Evolutionary conservation across 306 rosid species (phyloP).

Genomic region (Quercus engelmannii): DNA sequence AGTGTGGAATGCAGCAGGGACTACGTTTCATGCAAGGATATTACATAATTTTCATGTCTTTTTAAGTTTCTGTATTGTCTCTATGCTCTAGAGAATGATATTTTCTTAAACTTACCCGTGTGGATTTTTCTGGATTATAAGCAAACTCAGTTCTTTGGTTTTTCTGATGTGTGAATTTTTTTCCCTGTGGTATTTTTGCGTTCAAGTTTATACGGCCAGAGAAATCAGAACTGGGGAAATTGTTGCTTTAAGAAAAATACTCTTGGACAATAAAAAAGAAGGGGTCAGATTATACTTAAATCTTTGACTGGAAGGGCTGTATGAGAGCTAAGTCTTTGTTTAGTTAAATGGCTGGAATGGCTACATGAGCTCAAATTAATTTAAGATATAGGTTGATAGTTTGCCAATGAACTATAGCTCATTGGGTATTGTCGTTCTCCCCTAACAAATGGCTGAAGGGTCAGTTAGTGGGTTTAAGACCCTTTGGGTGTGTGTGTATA

Average conservation of each 20-base stretch:
- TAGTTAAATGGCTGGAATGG: not conserved
- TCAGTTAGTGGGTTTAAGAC: too few relatives aligned
- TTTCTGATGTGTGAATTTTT: not conserved
- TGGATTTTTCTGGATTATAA: not conserved
- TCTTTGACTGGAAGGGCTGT: too few relatives aligned
- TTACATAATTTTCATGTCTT: not conserved
- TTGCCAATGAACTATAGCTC: too few relatives aligned
- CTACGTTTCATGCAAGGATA: not conserved
- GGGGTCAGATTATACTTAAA: slow-evolving; percentile 27
- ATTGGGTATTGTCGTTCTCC: too few relatives aligned
- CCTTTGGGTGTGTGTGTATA: too few relatives aligned
- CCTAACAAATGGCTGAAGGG: too few relatives aligned
- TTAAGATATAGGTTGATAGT: too few relatives aligned
- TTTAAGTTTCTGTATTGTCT: not conserved
- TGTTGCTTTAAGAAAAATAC: slow-evolving; percentile 70
- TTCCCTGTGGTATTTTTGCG: slow-evolving; percentile 17
- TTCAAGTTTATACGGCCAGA: slow-evolving; percentile 70
- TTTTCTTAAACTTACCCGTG: not conserved
- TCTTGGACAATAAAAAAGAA: slow-evolving; percentile 68
- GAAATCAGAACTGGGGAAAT: slow-evolving; percentile 63
- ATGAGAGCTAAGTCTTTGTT: not conserved
- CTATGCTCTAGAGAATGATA: not conserved
- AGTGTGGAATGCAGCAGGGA: too few relatives aligned
- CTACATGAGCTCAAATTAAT: not conserved
- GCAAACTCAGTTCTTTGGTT: not conserved